These are phyloP conservation scores for Fusarium tupiense DNA, from an alignment of 2,329 filamentous ascomycete genomes.

Conservation along the genomic window DNA sequence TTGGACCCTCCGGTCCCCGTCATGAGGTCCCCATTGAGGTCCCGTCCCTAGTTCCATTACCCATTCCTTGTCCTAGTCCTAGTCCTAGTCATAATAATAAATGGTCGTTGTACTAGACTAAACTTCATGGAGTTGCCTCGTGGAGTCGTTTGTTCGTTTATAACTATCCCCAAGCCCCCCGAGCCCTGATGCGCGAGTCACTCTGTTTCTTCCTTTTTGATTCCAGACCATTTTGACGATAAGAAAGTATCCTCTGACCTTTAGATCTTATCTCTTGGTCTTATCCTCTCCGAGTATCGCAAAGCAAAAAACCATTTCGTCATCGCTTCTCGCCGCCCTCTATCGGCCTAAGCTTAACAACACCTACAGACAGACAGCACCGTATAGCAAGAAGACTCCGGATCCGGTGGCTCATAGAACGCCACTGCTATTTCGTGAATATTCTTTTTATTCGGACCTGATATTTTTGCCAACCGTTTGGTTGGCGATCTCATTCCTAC, in stretches of 20 bases:
- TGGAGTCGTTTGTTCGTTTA: conserved; percentile 35
- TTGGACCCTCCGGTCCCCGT: conserved; percentile 37
- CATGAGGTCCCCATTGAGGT: conserved; percentile 37
- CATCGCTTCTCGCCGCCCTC: conserved; percentile 29
- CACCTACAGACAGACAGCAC: background rate
- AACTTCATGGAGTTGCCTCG: conserved; percentile 24
- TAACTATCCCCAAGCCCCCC: conserved; percentile 35
- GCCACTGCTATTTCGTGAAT: conserved; percentile 29
- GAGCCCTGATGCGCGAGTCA: conserved; percentile 24
- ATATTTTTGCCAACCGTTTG: conserved; percentile 32
- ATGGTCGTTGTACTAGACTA: conserved; percentile 10
- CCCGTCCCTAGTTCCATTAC: conserved; percentile 20
- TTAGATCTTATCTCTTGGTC: conserved; percentile 18
- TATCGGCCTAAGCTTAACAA: conserved; percentile 17
- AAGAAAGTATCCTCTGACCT: conserved; percentile 3
- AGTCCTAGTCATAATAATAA: background rate
- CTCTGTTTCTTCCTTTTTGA: conserved; percentile 21
- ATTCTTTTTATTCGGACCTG: conserved; percentile 17
- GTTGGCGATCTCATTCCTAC: conserved; percentile 32
- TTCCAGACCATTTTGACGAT: conserved; percentile 21
- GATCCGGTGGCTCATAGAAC: conserved; percentile 36
- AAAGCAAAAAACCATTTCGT: conserved; percentile 20
- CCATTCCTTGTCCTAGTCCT: background rate
- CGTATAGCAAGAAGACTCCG: conserved; percentile 21
- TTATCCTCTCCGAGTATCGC: conserved; percentile 15